These are phyloP conservation scores for Zychaea mexicana DNA, from an alignment of 371 early-diverging fungal genomes.

Conservation along the genomic window DNA sequence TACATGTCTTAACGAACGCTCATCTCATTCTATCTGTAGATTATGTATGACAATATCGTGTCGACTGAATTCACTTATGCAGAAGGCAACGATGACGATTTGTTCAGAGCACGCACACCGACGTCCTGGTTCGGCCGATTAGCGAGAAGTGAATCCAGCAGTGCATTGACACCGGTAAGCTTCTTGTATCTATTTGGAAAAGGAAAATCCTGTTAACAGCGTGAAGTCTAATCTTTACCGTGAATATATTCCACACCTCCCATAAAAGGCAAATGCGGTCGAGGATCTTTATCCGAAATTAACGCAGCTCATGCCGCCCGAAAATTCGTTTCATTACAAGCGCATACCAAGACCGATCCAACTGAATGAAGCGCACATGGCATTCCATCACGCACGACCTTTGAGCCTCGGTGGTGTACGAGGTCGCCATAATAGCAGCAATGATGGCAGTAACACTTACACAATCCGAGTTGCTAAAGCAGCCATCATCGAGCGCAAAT, in stretches of 20 bases:
- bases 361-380: slow-evolving; percentile 35
- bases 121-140: slow-evolving; percentile 41
- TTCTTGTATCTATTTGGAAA: background rate
- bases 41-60: slow-evolving; percentile 81
- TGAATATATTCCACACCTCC: background rate
- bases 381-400: slow-evolving; percentile 40
- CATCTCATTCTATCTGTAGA: slow-evolving; percentile 26
- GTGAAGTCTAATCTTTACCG: too few relatives aligned
- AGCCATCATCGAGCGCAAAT: slow-evolving; percentile 71
- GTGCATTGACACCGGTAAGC: slow-evolving; percentile 8
- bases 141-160: slow-evolving; percentile 21
- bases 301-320: slow-evolving; percentile 44
- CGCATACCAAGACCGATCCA: slow-evolving; percentile 21
- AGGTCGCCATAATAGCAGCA: slow-evolving; percentile 7
- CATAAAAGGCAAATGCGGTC: slow-evolving; percentile 13
- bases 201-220: too few relatives aligned
- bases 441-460: slow-evolving; percentile 23
- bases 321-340: slow-evolving; percentile 40
- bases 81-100: slow-evolving; percentile 48
- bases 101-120: slow-evolving; percentile 4
- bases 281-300: slow-evolving; percentile 37
- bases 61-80: slow-evolving; percentile 56
- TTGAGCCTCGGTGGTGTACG: slow-evolving; percentile 47
- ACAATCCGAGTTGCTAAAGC: slow-evolving; percentile 71
- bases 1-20: too few relatives aligned